Percentiles rank a stretch among this genome's conserved stretches.
Conservation (phyloP, 345 rosid genomes). For the Euphorbia pulcherrima region DNA sequence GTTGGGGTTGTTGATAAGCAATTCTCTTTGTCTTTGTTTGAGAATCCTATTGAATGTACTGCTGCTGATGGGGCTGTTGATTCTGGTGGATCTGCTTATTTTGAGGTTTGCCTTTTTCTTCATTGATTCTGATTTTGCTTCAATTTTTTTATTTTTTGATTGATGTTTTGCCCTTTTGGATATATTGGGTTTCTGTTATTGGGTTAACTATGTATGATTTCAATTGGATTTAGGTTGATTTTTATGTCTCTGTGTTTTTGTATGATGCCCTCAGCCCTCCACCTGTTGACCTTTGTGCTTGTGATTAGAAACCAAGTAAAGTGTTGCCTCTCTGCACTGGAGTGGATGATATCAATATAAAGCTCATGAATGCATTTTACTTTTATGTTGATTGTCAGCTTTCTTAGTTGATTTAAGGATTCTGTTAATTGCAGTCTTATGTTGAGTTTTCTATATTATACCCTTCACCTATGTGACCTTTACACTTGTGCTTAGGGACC, state of each 20-base stretch:
- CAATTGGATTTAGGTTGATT: not conserved
- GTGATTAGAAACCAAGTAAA: not conserved
- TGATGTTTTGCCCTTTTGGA: not conserved
- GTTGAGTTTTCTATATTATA: no score
- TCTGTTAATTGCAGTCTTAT: not conserved
- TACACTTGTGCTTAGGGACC: no score
- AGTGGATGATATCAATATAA: not conserved
- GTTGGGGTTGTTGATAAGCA: conserved; percentile 32
- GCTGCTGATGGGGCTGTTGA: conserved; percentile 8
- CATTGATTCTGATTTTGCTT: not conserved
- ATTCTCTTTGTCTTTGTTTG: conserved; percentile 29
- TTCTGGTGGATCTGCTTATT: not conserved
- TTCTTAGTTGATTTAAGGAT: not conserved
- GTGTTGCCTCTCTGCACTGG: not conserved
- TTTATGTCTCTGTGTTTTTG: not conserved
- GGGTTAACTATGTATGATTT: not conserved
- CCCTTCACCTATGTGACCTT: no score
- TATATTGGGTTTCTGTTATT: not conserved
- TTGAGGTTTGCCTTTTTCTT: not conserved
- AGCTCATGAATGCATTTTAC: not conserved
- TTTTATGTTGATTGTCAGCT: not conserved
- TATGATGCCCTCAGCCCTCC: not conserved
- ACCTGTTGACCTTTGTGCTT: not conserved
- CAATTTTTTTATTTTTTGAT: not conserved
- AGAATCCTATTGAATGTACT: conserved; percentile 20